A percentile compares a stretch with the other conserved stretches of the same genome.
Evolutionary conservation across 805 yeast genomes (phyloP).

Genomic region (Candida montana): DNA sequence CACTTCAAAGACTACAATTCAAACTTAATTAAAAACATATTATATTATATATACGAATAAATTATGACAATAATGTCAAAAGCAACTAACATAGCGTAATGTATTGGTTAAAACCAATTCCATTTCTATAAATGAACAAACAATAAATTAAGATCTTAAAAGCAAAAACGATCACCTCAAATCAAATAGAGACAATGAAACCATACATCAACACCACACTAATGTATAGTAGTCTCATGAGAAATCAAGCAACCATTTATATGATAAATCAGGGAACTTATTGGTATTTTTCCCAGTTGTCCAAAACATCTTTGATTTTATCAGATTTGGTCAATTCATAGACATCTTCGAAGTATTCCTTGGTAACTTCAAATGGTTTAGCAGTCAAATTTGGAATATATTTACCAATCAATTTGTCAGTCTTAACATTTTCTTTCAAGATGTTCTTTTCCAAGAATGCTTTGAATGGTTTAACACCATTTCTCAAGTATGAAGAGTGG

Average conservation of each 20-base stretch:
- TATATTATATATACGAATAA: conserved; percentile 5
- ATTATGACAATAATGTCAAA: conserved; percentile 2
- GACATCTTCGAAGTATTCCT: conserved; percentile 96
- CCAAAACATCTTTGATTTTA: conserved; percentile 82
- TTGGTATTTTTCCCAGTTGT: conserved; percentile 90
- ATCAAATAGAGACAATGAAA: not conserved
- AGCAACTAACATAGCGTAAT: not conserved
- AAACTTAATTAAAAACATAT: conserved; percentile 1
- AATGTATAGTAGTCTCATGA: not conserved
- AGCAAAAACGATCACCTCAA: not conserved
- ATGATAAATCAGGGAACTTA: conserved; percentile 7
- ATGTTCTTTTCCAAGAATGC: conserved; percentile 95
- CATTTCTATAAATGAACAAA: not conserved
- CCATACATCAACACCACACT: conserved; percentile 24
- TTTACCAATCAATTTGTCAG: conserved; percentile 87
- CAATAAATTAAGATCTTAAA: not conserved
- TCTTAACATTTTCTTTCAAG: conserved; percentile 91
- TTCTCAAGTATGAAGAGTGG: conserved; percentile 98
- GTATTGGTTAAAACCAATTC: not conserved
- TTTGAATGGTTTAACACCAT: conserved; percentile 99
- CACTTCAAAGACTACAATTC: too few species aligned
- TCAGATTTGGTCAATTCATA: conserved; percentile 87
- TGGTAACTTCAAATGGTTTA: conserved; percentile 90
- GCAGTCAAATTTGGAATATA: conserved; percentile 99
- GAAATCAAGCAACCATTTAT: not conserved